Conservation (phyloP, 805 yeast genomes). For the Metschnikowia cerradonensis region DNA sequence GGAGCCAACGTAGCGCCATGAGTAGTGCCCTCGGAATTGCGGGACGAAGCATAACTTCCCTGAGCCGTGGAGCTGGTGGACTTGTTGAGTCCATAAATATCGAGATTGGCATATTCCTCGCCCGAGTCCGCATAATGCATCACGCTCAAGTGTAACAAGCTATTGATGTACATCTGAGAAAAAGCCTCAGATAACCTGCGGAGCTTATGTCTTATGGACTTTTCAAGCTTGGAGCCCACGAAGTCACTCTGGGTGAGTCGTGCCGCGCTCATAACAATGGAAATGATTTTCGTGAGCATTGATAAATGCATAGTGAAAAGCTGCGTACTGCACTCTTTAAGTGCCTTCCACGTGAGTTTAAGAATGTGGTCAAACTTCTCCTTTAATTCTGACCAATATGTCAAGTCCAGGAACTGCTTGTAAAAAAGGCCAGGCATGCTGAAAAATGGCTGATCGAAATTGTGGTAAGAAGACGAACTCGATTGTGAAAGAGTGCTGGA, state of each 20-base stretch:
- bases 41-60: slow-evolving; percentile 7
- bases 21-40: slow-evolving; percentile 14
- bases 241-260: slow-evolving; percentile 53
- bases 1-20: background rate
- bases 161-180: slow-evolving; percentile 62
- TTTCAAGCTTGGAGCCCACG: slow-evolving; percentile 42
- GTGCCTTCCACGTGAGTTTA: slow-evolving; percentile 46
- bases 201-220: slow-evolving; percentile 45
- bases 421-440: slow-evolving; percentile 46
- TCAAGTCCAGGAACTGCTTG: slow-evolving; percentile 55
- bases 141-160: slow-evolving; percentile 53
- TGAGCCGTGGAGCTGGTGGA: slow-evolving; percentile 13
- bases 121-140: slow-evolving; percentile 29
- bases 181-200: slow-evolving; percentile 51
- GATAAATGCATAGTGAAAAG: slow-evolving; percentile 53
- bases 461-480: slow-evolving; percentile 35
- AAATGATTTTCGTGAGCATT: slow-evolving; percentile 48
- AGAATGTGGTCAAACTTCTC: slow-evolving; percentile 46
- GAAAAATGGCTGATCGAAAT: slow-evolving; percentile 40
- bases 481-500: slow-evolving; percentile 31
- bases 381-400: slow-evolving; percentile 55
- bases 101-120: slow-evolving; percentile 29
- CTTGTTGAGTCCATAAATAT: slow-evolving; percentile 26
- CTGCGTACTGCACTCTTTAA: slow-evolving; percentile 47
- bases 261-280: slow-evolving; percentile 51